Base-by-base conservation (phyloP, 2,329 filamentous ascomycete genomes). In the Colletotrichum abscissum region DNA sequence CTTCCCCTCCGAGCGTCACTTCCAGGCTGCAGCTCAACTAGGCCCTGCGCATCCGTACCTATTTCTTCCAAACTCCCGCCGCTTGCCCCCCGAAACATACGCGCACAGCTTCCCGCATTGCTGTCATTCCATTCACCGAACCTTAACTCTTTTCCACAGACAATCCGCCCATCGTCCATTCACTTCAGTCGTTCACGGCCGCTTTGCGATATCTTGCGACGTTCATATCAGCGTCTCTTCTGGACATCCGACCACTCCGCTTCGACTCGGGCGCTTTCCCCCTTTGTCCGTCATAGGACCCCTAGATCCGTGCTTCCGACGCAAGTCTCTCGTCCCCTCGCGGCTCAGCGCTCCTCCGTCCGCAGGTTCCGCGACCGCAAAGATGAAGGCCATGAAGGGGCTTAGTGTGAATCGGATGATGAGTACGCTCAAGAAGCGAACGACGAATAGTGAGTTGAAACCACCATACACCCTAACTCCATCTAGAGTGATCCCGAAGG, bases 321-420 rank as follows among this genome's bases (percentile, higher is more conserved):
- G 35, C 38, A 24, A 35, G 42, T 24, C 46, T 46, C 24, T 35
- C 30, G 33, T 6, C 56, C n/a, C 24, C 52, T n/a, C 49, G n/a
- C 33, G 42, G 42, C 33, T 49, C 30, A 52, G 33, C 58, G 38
- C 33, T 28, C 33, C 49, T 19, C 24, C 60, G 22, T 42, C 59
- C 38, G 55, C 22, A 30, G 22, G 30, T 54, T 30, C 33, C 55
- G 28, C 58, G 64, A 68, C 64, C 56, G 65, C 63, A 65, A 74
- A 70, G 67, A 85, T 85, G 83, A 85, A 83, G 77, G 81, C 81
- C 75, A 86, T 86, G 85, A 90, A 88, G 82, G 84, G 86, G 49
- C 84, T 90, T 73, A 88, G 85, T 80, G 85, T 89, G 83, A 88
- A 86, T 80, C 89, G 86, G 84, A 84, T 90, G 85, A 83, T 90